Conservation (phyloP, 129 eudicot species). For the Saussurea involucrata region DNA sequence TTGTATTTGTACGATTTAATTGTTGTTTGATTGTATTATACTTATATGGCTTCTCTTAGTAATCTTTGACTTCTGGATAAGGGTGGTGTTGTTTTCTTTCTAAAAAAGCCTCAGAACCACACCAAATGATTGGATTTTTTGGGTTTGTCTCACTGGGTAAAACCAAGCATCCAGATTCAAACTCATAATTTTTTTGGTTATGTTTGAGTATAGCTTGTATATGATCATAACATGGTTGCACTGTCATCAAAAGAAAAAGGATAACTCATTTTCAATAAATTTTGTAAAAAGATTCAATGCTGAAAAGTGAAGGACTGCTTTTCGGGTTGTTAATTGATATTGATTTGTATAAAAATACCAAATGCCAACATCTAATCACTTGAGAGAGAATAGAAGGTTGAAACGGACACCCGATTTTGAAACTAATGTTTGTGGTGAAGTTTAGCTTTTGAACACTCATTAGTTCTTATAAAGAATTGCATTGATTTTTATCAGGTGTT, state of each 20-base stretch:
- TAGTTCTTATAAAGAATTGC: neutral
- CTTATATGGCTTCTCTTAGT: no score
- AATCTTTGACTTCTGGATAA: no score
- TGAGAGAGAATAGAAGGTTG: neutral
- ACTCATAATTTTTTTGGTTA: no score
- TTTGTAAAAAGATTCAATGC: neutral
- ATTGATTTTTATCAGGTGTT: slow-evolving; percentile 53
- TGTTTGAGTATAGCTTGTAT: no score
- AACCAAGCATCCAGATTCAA: no score
- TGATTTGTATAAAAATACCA: neutral
- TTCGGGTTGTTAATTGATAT: neutral
- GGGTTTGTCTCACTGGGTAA: no score
- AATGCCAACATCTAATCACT: neutral
- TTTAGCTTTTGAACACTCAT: neutral
- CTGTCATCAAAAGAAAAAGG: neutral
- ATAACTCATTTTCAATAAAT: neutral
- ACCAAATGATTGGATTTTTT: no score
- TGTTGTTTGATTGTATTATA: no score
- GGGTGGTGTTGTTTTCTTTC: no score
- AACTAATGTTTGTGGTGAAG: neutral
- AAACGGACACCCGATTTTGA: neutral
- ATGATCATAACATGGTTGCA: neutral
- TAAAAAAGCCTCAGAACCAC: no score
- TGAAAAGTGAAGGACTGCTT: neutral
- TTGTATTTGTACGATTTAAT: no score